These are phyloP conservation scores for Bryoglossum gracile DNA, from an alignment of 495 filamentous ascomycete genomes.

Conservation along the genomic window DNA sequence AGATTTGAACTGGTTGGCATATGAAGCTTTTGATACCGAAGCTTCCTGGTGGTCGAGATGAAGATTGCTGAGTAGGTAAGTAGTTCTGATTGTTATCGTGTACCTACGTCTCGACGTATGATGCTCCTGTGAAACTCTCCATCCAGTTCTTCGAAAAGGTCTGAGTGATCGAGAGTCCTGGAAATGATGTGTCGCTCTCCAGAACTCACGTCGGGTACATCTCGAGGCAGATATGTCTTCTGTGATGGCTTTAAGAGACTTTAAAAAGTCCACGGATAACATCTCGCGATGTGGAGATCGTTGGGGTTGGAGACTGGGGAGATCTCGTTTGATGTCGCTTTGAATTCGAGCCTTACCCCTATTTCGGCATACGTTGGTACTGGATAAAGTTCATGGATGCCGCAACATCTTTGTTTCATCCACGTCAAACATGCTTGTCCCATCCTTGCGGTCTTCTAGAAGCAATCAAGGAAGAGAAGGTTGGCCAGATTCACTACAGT, in stretches of 20 bases:
- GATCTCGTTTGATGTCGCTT: too few relatives aligned
- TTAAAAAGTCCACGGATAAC: not conserved
- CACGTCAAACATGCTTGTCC: not conserved
- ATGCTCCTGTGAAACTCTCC: too few relatives aligned
- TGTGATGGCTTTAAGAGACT: not conserved
- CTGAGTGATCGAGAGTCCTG: not conserved
- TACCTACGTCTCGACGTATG: too few relatives aligned
- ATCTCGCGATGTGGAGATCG: not conserved
- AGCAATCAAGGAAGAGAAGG: not conserved
- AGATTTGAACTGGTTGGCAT: not conserved
- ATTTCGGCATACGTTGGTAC: too few relatives aligned
- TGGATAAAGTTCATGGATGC: too few relatives aligned
- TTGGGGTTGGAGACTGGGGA: not conserved
- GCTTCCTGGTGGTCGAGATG: too few relatives aligned
- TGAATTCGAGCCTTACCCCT: too few relatives aligned
- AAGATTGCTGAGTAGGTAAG: too few relatives aligned
- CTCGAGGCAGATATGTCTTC: not conserved
- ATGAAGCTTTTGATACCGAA: not conserved
- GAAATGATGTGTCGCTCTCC: not conserved
- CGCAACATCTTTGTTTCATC: constrained; percentile 5
- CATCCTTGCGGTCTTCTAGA: constrained; percentile 2
- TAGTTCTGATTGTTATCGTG: too few relatives aligned
- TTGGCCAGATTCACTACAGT: not conserved
- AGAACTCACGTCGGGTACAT: not conserved
- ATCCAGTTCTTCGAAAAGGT: not conserved